These are phyloP conservation scores for Alternaria burnsii DNA, from an alignment of 2,329 filamentous ascomycete species.

Conservation along the genomic window DNA sequence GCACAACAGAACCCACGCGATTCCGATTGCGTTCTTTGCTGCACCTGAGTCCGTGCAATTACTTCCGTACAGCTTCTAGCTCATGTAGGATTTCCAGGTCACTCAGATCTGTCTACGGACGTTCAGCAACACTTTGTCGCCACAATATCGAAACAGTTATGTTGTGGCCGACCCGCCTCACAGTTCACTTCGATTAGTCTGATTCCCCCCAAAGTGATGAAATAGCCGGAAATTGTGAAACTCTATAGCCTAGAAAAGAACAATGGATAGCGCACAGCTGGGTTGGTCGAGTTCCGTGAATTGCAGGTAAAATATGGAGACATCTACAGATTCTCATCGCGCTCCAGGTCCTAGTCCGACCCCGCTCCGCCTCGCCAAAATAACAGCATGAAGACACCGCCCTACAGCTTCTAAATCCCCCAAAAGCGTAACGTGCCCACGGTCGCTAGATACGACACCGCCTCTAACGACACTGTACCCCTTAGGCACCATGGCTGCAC, in stretches of 20 bases:
- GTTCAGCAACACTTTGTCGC: background rate
- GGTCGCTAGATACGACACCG: constrained; percentile 79
- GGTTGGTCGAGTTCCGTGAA: background rate
- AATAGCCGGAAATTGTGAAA: background rate
- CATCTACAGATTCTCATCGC: constrained; percentile 57
- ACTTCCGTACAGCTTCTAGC: background rate
- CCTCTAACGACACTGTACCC: constrained; percentile 79
- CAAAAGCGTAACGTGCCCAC: constrained; percentile 86
- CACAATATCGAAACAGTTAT: background rate
- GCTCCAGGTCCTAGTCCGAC: constrained; percentile 68
- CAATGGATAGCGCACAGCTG: background rate
- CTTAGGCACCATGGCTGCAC: constrained; percentile 82
- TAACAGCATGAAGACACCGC: constrained; percentile 72
- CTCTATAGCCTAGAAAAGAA: background rate
- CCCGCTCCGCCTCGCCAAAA: constrained; percentile 73
- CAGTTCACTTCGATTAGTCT: background rate
- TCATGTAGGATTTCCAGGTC: no score
- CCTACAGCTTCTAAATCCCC: constrained; percentile 86
- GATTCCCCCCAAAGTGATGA: background rate
- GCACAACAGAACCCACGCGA: background rate
- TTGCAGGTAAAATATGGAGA: background rate
- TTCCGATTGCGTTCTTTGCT: background rate
- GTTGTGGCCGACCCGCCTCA: background rate
- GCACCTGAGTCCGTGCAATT: no score
- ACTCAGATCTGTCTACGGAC: no score